Evolutionary conservation across 1,284 basidiomycete genomes (phyloP), one percentile per base, ranked within the genome.

Genomic region (Malassezia japonica): DNA sequence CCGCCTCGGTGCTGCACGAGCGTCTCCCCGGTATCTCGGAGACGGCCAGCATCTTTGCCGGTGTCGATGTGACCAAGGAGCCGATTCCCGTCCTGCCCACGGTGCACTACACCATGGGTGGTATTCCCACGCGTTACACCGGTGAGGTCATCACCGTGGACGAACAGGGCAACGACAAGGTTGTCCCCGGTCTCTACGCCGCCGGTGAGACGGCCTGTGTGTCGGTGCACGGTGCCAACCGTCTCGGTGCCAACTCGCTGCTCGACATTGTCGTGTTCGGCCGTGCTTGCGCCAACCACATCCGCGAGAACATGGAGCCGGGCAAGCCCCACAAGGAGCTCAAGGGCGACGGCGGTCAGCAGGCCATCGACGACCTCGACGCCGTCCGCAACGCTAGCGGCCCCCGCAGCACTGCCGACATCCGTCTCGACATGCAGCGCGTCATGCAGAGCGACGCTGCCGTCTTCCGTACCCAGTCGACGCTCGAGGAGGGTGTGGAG

Each of bases 61-160:
- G 94, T 76, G 94, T 98, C 61, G 94, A 99, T 75, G 94, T 99
- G 59, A 98, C 94, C 62, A 98, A 98, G 79, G 92, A 98, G 76
- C 94, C 94, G 44, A 70, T 68, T 49, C 67, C 70, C 42, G 94
- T 99, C 32, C 56, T 71, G 27, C 70, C 64, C 43, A 67, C 67
- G 24, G 65, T 66, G 21, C 72, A 74, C 62, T 74, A 74, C 70
- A 74, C 71, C 61, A 80, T 98, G 94, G 94, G 94, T 77, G 94
- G 94, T 79, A 96, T 99, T 75, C 94, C 94, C 50, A 98, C 94
- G 57, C 89, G 83, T 75, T 99, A 91, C 78, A 98, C 92, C 50
- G 94, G 94, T 64, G 91, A 99, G 76, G 94, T 91, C 59, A 73
- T 99, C 62, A 95, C 64, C 34, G 57, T 64, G 58, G 61, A 59